A percentile compares a stretch with the other conserved stretches of the same genome.
Evolutionary conservation across 306 rosid species (phyloP).

Genomic region (Glycine tomentella): DNA sequence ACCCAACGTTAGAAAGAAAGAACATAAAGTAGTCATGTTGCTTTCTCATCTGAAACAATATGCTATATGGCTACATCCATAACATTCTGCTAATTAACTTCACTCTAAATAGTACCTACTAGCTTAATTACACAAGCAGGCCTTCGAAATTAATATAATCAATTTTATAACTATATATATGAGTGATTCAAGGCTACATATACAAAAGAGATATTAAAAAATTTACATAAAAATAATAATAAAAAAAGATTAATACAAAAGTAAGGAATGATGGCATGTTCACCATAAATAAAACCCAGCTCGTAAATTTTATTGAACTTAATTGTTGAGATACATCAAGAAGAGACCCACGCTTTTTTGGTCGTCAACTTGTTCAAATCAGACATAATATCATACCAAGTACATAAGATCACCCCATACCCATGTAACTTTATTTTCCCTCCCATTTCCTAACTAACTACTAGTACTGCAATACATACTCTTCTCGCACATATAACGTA

Average conservation of each 20-base stretch:
- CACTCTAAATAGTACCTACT: neutral
- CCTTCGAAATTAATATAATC: no score
- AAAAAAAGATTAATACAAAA: neutral
- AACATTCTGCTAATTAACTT: constrained; percentile 12
- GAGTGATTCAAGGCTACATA: no score
- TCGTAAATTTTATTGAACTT: constrained; percentile 41
- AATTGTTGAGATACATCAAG: constrained; percentile 24
- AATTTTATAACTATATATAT: no score
- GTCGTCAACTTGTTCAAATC: constrained; percentile 53
- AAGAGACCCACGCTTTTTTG: constrained; percentile 47
- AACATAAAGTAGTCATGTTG: constrained; percentile 43
- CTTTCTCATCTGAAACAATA: constrained; percentile 43
- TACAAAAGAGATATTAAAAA: neutral
- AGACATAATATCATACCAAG: constrained; percentile 27
- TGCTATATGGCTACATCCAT: neutral
- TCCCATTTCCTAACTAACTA: constrained; percentile 9
- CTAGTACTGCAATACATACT: neutral
- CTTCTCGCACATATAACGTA: constrained; percentile 18
- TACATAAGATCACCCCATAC: constrained; percentile 33
- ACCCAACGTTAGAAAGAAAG: neutral
- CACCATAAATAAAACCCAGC: neutral
- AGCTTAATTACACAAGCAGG: no score
- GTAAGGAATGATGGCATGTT: neutral
- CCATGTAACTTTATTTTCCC: constrained; percentile 31
- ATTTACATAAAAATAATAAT: neutral